A percentile compares a stretch with the other conserved stretches of the same genome.
Evolutionary conservation across 805 yeast species (phyloP).

Genomic region (Candida peoriensis): DNA sequence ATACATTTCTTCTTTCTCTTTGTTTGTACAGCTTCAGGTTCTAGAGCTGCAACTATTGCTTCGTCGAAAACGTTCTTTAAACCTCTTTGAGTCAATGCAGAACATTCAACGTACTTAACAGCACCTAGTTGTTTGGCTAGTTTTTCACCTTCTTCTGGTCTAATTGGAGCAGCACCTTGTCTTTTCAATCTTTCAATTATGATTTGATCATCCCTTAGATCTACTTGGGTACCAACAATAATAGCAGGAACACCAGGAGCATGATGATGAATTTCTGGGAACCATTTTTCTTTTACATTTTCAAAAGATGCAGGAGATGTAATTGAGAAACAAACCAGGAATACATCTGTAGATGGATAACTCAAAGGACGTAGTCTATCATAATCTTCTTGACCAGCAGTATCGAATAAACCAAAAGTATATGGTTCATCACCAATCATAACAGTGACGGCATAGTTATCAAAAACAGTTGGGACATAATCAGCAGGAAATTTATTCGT

Average conservation of each 20-base stretch:
- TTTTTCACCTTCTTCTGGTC: conserved; percentile 84
- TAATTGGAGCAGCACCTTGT: conserved; percentile 83
- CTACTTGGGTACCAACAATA: conserved; percentile 95
- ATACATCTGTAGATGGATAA: conserved; percentile 96
- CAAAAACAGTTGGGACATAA: conserved; percentile 98
- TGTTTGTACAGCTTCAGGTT: conserved; percentile 86
- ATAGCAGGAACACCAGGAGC: conserved; percentile 98
- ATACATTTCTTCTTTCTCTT: conserved; percentile 75
- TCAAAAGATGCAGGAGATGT: conserved; percentile 97
- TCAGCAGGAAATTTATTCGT: conserved; percentile 97
- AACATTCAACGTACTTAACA: conserved; percentile 95
- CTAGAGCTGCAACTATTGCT: conserved; percentile 96
- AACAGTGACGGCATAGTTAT: conserved; percentile 89
- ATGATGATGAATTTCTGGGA: conserved; percentile 96
- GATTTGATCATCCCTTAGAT: conserved; percentile 88
- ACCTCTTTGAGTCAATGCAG: conserved; percentile 96
- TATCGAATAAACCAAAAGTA: conserved; percentile 94
- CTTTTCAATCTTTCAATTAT: conserved; percentile 85
- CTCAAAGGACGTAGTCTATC: conserved; percentile 95
- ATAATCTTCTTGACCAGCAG: conserved; percentile 99
- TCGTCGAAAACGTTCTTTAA: conserved; percentile 97
- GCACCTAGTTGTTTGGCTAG: conserved; percentile 93
- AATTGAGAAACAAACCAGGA: conserved; percentile 91
- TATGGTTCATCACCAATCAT: conserved; percentile 98
- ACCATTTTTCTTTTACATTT: conserved; percentile 97